A percentile compares a stretch with the other conserved stretches of the same genome.
Evolutionary conservation across 225 moss, liverwort and hornwort species (phyloP).

Genomic region (Takakia lepidozioides): DNA sequence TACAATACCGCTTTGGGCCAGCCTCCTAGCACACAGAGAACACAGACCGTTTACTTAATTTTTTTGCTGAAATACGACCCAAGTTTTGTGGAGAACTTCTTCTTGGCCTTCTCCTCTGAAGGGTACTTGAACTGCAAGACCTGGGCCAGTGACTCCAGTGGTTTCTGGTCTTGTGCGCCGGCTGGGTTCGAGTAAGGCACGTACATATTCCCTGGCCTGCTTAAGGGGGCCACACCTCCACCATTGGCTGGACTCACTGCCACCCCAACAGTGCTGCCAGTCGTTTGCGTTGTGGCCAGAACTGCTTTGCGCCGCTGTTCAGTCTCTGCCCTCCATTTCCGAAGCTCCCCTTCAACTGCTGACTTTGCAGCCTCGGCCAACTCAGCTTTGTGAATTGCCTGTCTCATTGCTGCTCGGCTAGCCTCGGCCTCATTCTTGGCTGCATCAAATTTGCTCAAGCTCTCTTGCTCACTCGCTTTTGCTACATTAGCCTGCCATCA

Average conservation of each 20-base stretch:
- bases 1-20: too few species aligned
- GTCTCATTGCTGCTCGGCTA: constrained; percentile 21
- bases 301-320: constrained; percentile 5
- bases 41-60: too few species aligned
- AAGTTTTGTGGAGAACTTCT: constrained; percentile 37
- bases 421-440: constrained; percentile 18
- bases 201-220: constrained; percentile 19
- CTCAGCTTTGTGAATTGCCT: constrained; percentile 36
- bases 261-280: constrained; percentile 10
- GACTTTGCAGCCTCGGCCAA: constrained; percentile 51
- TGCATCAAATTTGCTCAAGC: constrained; percentile 33
- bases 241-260: constrained; percentile 35
- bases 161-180: constrained; percentile 14
- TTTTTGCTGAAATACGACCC: constrained; percentile 46
- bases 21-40: too few species aligned
- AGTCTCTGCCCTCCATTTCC: constrained; percentile 38
- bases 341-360: constrained; percentile 48
- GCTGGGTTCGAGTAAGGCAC: constrained; percentile 32
- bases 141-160: constrained; percentile 34
- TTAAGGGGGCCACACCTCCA: constrained; percentile 36
- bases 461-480: constrained; percentile 49
- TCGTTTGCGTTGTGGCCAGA: constrained; percentile 7
- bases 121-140: constrained; percentile 17
- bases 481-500: constrained; percentile 46
- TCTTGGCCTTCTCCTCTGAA: constrained; percentile 44